Evolutionary conservation across 306 rosid species (phyloP).

Genomic region (Mucuna pruriens): DNA sequence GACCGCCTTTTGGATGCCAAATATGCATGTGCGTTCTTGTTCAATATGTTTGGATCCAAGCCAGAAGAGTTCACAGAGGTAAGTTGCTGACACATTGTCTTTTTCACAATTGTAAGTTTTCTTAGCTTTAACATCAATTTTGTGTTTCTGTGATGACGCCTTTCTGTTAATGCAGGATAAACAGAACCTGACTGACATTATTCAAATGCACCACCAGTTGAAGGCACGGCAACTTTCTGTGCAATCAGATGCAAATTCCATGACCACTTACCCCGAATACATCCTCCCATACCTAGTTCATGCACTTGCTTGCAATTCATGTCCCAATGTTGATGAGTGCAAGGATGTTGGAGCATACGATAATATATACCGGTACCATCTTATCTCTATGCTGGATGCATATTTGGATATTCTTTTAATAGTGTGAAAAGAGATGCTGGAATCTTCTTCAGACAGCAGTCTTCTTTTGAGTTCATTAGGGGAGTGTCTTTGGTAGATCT

Average conservation of each 20-base stretch:
- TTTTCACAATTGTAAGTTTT: constrained; percentile 10
- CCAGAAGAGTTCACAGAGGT: constrained; percentile 81
- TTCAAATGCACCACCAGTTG: constrained; percentile 87
- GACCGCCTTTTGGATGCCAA: constrained; percentile 91
- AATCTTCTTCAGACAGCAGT: not conserved
- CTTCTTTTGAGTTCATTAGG: not conserved
- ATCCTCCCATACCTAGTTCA: constrained; percentile 85
- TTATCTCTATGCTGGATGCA: constrained; percentile 7
- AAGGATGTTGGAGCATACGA: constrained; percentile 85
- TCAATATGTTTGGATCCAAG: constrained; percentile 63
- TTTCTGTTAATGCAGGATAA: constrained; percentile 67
- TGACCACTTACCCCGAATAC: constrained; percentile 77
- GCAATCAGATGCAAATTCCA: constrained; percentile 75
- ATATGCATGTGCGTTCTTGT: constrained; percentile 84
- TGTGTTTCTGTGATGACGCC: constrained; percentile 29
- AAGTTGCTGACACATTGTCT: constrained; percentile 37
- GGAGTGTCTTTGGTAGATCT: not conserved
- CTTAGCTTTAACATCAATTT: constrained; percentile 31
- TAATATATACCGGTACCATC: constrained; percentile 70
- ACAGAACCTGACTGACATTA: constrained; percentile 80
- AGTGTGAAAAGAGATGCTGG: not conserved
- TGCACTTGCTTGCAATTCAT: constrained; percentile 84
- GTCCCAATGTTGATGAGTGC: constrained; percentile 88
- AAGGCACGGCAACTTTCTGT: constrained; percentile 69
- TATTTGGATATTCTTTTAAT: constrained; percentile 23